phyloP scores from a whole-genome alignment of 768 basidiomycete species.

The Infundibulicybe gibba region DNA sequence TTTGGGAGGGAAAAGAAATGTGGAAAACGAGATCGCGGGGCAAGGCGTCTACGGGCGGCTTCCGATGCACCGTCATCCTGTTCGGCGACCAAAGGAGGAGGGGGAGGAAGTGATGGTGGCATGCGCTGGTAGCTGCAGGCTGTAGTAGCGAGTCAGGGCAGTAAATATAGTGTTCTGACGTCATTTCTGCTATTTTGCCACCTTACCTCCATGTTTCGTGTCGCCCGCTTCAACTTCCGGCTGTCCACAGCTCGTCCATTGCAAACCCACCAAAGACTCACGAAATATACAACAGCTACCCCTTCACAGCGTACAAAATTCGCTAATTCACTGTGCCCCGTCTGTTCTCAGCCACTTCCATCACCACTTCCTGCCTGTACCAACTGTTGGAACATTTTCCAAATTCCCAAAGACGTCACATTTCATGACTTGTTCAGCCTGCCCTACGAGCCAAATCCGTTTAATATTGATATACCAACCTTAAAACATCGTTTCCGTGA shows the following conservation, averaged over 20 bases:
- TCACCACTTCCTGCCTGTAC: slow-evolving; percentile 72
- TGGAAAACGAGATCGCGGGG: slow-evolving; percentile 28
- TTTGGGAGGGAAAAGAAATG: slow-evolving; percentile 29
- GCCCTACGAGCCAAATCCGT: slow-evolving; percentile 62
- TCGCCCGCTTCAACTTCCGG: no score
- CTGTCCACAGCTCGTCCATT: no score
- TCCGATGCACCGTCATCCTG: slow-evolving; percentile 41
- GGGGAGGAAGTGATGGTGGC: slow-evolving; percentile 22
- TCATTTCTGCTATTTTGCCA: background rate
- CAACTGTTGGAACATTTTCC: slow-evolving; percentile 65
- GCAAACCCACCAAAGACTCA: background rate
- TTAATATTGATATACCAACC: slow-evolving; percentile 55
- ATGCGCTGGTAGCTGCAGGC: background rate
- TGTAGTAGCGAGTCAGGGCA: background rate
- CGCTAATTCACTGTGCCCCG: slow-evolving; percentile 41
- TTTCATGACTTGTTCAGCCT: slow-evolving; percentile 72
- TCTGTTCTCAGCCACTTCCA: slow-evolving; percentile 56
- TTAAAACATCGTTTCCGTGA: slow-evolving; percentile 66
- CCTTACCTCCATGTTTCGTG: no score
- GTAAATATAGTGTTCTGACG: background rate
- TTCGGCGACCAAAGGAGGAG: slow-evolving; percentile 31
- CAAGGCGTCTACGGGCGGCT: slow-evolving; percentile 43
- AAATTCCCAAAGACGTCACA: slow-evolving; percentile 48
- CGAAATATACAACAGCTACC: background rate
- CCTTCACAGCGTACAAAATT: background rate